Evolutionary conservation across 129 eudicot species (phyloP).

Genomic region (Lonicera japonica): DNA sequence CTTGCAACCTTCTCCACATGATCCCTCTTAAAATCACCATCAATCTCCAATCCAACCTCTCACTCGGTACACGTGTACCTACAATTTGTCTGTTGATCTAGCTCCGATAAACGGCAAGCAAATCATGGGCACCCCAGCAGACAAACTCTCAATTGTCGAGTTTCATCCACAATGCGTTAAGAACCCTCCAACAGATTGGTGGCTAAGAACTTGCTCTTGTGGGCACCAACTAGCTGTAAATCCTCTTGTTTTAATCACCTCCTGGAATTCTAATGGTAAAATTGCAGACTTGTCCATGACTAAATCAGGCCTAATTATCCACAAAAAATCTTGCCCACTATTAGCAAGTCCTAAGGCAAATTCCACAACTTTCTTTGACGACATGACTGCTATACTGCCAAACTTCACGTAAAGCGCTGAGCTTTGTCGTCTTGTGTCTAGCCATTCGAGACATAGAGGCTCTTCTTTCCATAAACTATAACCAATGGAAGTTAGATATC

Average conservation of each 20-base stretch:
- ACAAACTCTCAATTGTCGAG: too few relatives aligned
- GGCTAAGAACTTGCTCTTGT: not conserved
- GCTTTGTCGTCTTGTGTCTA: not conserved
- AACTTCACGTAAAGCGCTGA: too few relatives aligned
- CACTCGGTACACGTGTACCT: not conserved
- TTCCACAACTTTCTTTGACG: not conserved
- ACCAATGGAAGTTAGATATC: not conserved
- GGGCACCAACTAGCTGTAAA: not conserved
- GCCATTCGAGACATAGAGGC: not conserved
- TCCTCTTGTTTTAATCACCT: not conserved
- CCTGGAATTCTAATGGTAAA: not conserved
- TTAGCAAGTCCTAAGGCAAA: too few relatives aligned
- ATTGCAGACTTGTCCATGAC: not conserved
- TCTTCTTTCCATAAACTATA: slow-evolving; percentile 4
- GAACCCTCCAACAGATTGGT: not conserved
- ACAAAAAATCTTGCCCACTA: too few relatives aligned
- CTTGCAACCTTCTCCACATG: too few relatives aligned
- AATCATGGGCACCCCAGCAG: too few relatives aligned
- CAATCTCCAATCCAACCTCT: not conserved
- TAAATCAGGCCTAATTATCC: not conserved
- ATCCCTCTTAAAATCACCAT: not conserved
- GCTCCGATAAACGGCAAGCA: too few relatives aligned
- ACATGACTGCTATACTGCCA: not conserved
- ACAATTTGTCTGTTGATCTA: not conserved
- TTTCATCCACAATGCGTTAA: too few relatives aligned